Evolutionary conservation across 495 filamentous ascomycete species (phyloP), one percentile per base, ranked within the genome.

Genomic region (Talaromyces wortmannii): DNA sequence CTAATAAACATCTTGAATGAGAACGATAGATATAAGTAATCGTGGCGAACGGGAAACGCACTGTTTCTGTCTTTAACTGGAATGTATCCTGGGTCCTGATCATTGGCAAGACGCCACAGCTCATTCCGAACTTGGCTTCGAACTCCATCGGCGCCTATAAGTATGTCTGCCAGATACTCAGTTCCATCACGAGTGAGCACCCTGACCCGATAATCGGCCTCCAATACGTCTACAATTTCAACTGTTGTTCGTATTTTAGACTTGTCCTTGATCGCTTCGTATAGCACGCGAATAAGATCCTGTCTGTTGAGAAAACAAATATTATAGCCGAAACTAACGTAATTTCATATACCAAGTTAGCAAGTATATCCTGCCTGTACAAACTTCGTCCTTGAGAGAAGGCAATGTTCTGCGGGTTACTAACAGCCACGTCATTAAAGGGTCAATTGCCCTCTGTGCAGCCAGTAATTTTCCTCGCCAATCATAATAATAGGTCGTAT

Each of bases 101-200:
- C 55, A 16, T 63, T 52, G 4, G 61, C 65, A 50, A 68, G 56
- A 5, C 62, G 55, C 62, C 71, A 69, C 63, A 82, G 68, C 50
- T 63, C 55, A 10, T 12, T 45, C 15, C 63, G 45, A 1, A 67
- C 40, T 0, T 17, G 40, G 45, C 66, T 67, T 16, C 62, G 46
- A 0, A 68, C 58, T n/a, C 67, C 67, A 52, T 70, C 67, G 23
- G 46, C 53, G 8, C 67, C 67, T n/a, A 70, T 13, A 0, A 68
- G 32, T 0, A 70, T 46, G 50, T 68, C 63, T 0, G 66, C 67
- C 1, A 47, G 48, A 6, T 67, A 54, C 15, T 42, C 23, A 7
- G 33, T 52, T 0, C 65, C 65, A 50, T 61, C 55, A 15, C 11
- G 42, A 17, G 59, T 50, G 6, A 15, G 40, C 6, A 70, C 64